phyloP scores from a whole-genome alignment of 2,329 filamentous ascomycete genomes.

The Nannizzia gypsea region DNA sequence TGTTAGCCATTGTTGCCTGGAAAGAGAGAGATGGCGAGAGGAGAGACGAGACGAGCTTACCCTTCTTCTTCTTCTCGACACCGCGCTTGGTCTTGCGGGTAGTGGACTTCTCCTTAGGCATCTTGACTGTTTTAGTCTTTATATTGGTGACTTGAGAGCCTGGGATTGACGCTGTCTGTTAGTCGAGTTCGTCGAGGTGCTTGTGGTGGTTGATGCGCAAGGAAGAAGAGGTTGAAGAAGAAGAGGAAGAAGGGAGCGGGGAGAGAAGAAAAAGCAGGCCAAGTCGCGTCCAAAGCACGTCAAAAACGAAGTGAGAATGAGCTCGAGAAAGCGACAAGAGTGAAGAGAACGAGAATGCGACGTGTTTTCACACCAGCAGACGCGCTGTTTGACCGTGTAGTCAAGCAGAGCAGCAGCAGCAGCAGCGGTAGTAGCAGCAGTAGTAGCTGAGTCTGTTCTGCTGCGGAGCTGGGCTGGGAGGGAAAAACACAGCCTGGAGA shows the following conservation, averaged over 20 bases:
- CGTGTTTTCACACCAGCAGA: neutral
- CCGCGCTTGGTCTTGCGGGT: constrained; percentile 52
- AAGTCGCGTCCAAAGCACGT: no score
- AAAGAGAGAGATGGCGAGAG: neutral
- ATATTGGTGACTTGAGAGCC: constrained; percentile 8
- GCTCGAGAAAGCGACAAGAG: no score
- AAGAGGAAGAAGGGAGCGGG: neutral
- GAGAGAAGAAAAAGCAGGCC: no score
- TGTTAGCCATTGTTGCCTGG: constrained; percentile 1
- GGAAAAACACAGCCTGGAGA: neutral
- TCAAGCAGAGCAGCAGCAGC: neutral
- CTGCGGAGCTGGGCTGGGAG: neutral
- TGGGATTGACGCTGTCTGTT: neutral
- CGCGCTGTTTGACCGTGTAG: neutral
- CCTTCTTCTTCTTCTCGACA: constrained; percentile 60
- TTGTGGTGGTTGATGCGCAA: neutral
- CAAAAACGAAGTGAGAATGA: no score
- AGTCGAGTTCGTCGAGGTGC: neutral
- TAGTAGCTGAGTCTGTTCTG: no score
- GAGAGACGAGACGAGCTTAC: constrained; percentile 32
- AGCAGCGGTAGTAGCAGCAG: neutral
- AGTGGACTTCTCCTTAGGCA: constrained; percentile 57
- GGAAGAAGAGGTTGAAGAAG: neutral
- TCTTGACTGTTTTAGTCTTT: constrained; percentile 29
- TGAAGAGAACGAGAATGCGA: neutral